These are phyloP conservation scores for Monilinia polystroma DNA, from an alignment of 2,329 filamentous ascomycete species.

Conservation along the genomic window DNA sequence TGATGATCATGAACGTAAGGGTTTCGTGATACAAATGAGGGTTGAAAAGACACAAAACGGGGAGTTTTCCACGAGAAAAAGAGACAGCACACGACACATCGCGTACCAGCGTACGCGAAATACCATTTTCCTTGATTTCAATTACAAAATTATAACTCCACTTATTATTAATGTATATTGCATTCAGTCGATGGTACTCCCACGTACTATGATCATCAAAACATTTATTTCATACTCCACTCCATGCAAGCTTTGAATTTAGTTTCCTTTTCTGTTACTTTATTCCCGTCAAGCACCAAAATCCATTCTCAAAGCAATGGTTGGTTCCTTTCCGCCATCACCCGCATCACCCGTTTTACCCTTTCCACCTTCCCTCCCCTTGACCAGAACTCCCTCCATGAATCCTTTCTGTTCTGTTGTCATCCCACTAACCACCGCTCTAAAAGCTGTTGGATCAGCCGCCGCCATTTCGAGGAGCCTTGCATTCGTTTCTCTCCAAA, in stretches of 20 bases:
- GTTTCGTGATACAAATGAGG: not conserved
- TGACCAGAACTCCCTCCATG: slow-evolving; percentile 77
- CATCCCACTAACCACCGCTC: slow-evolving; percentile 70
- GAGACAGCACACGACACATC: not conserved
- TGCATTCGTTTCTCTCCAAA: slow-evolving; percentile 70
- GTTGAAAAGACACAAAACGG: not conserved
- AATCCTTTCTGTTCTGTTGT: slow-evolving; percentile 68
- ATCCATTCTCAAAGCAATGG: slow-evolving; percentile 92
- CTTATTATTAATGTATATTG: slow-evolving; percentile 7
- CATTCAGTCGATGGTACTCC: not conserved
- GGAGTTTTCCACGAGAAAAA: not conserved
- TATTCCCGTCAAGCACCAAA: slow-evolving; percentile 60
- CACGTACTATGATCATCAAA: not conserved
- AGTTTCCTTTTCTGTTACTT: no score
- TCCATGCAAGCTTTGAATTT: not conserved
- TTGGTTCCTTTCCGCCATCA: slow-evolving; percentile 62
- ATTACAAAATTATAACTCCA: not conserved
- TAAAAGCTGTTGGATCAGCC: slow-evolving; percentile 70
- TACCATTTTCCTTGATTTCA: not conserved
- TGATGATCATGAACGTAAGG: not conserved
- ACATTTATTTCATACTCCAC: not conserved
- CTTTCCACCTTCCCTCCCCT: slow-evolving; percentile 51
- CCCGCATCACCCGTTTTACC: slow-evolving; percentile 45
- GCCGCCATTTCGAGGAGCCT: slow-evolving; percentile 79
- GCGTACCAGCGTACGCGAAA: not conserved